These are phyloP conservation scores for Aphanomyces stellatus DNA, from an alignment of 352 stramenopile genomes.

Conservation along the genomic window DNA sequence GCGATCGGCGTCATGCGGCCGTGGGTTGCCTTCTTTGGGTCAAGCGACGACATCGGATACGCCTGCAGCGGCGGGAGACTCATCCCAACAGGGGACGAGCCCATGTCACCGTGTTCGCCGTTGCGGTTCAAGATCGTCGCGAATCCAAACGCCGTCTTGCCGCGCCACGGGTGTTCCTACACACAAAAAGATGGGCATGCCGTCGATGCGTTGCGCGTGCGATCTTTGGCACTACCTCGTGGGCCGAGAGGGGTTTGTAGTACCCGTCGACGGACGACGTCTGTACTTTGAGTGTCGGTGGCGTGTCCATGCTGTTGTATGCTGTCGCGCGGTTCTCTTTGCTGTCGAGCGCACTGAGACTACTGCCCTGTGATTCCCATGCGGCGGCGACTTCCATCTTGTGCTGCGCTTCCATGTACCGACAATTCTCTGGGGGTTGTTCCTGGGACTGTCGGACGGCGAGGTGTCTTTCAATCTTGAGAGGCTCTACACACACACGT, in stretches of 20 bases:
- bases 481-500: background rate
- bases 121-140: conserved; percentile 72
- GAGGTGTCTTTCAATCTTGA: background rate
- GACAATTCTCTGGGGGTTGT: no score
- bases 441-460: no score
- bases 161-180: conserved; percentile 54
- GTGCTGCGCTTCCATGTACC: no score
- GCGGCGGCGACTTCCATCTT: background rate
- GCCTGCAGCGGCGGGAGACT: conserved; percentile 63
- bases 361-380: no score
- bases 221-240: background rate
- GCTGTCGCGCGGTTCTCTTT: no score
- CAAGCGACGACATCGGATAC: conserved; percentile 54
- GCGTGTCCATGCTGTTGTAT: no score
- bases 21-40: conserved; percentile 37
- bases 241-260: background rate
- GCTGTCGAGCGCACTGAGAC: no score
- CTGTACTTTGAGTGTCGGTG: background rate
- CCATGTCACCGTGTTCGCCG: conserved; percentile 1
- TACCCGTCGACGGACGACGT: background rate
- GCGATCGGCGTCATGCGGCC: conserved; percentile 27
- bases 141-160: conserved; percentile 60
- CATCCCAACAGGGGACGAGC: conserved; percentile 2
- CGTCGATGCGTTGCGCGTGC: background rate
- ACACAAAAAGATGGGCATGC: conserved; percentile 23